phyloP scores from a whole-genome alignment of 108 stramenopile genomes.

The Tribonema minus region DNA sequence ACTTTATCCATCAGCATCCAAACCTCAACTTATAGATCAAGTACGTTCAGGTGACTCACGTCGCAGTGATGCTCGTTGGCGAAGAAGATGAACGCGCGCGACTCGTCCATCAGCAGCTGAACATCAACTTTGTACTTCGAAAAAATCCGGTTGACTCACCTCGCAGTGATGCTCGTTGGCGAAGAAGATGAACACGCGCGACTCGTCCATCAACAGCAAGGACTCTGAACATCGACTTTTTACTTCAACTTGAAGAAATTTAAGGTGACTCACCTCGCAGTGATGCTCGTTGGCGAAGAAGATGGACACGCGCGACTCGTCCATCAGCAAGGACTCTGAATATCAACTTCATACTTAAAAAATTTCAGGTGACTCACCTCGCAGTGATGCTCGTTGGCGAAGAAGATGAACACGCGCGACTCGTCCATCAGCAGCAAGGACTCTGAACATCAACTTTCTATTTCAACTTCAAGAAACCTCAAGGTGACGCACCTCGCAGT shows the following conservation, averaged over 20 bases:
- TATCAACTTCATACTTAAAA: too few relatives aligned
- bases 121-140: too few relatives aligned
- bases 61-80: constrained; percentile 59
- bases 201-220: constrained; percentile 51
- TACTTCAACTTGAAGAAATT: too few relatives aligned
- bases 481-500: constrained; percentile 24
- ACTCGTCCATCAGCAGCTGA: constrained; percentile 50
- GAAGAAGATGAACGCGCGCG: constrained; percentile 55
- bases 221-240: too few relatives aligned
- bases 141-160: too few relatives aligned
- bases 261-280: too few relatives aligned
- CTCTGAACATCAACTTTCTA: not conserved
- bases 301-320: constrained; percentile 50
- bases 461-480: not conserved
- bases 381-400: constrained; percentile 59
- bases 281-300: constrained; percentile 63
- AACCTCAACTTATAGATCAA: too few relatives aligned
- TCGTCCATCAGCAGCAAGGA: constrained; percentile 52
- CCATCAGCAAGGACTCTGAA: too few relatives aligned
- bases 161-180: constrained; percentile 59
- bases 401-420: constrained; percentile 53
- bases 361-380: constrained; percentile 7
- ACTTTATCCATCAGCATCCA: too few relatives aligned
- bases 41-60: too few relatives aligned
- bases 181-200: constrained; percentile 55